Conservation (phyloP, 2,329 filamentous ascomycete genomes). For the Monosporascus sp. region DNA sequence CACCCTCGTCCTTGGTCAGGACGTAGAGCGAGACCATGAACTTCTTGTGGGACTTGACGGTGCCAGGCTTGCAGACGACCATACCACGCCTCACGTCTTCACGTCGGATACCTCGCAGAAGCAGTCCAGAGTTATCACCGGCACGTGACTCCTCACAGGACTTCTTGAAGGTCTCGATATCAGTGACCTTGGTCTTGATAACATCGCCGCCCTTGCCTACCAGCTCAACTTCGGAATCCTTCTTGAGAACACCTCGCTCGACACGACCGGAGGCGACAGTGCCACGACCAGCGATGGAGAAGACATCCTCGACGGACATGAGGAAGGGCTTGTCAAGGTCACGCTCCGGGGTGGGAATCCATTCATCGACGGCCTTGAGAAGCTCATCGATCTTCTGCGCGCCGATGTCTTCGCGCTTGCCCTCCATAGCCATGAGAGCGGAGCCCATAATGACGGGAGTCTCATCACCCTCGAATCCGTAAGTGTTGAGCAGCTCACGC, state of each 20-base stretch:
- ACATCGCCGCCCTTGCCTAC: slow-evolving; percentile 75
- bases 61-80: slow-evolving; percentile 81
- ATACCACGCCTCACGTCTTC: slow-evolving; percentile 94
- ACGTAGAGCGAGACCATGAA: slow-evolving; percentile 97
- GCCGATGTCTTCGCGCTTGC: slow-evolving; percentile 82
- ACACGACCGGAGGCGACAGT: slow-evolving; percentile 97
- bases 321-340: slow-evolving; percentile 98
- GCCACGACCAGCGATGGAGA: slow-evolving; percentile 87
- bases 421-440: slow-evolving; percentile 88
- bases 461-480: slow-evolving; percentile 97
- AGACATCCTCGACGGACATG: slow-evolving; percentile 94
- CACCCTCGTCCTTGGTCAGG: slow-evolving; percentile 95
- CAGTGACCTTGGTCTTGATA: slow-evolving; percentile 98
- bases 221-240: slow-evolving; percentile 89
- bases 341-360: slow-evolving; percentile 94
- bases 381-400: slow-evolving; percentile 85
- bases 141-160: slow-evolving; percentile 94
- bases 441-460: slow-evolving; percentile 97
- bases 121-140: slow-evolving; percentile 95
- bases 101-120: slow-evolving; percentile 91
- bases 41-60: slow-evolving; percentile 79
- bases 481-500: slow-evolving; percentile 87
- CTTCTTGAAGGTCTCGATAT: slow-evolving; percentile 99
- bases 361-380: slow-evolving; percentile 80
- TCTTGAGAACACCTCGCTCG: slow-evolving; percentile 91